A percentile compares a stretch with the other conserved stretches of the same genome.
Evolutionary conservation across 2,329 filamentous ascomycete species (phyloP).

Genomic region (Lachnellula cervina): DNA sequence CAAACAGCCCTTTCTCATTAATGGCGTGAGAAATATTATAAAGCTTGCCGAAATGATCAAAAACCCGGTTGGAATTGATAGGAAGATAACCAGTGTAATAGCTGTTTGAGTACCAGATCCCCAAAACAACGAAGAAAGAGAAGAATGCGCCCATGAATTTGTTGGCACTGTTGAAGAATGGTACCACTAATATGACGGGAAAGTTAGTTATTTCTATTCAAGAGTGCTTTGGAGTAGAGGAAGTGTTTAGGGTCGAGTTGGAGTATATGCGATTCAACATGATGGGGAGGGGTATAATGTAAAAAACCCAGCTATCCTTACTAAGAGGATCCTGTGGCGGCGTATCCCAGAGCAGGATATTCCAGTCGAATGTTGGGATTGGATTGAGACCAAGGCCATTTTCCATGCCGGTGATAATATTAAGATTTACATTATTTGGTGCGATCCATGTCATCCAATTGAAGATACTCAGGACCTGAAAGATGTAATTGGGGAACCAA

Average conservation of each 20-base stretch:
- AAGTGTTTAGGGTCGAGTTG: too few relatives aligned
- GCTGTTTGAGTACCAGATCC: constrained; percentile 58
- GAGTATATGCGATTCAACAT: too few relatives aligned
- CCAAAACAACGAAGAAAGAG: constrained; percentile 52
- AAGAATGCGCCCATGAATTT: constrained; percentile 62
- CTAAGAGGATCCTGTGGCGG: constrained; percentile 48
- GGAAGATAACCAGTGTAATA: constrained; percentile 63
- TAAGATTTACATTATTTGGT: constrained; percentile 37
- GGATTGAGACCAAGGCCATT: constrained; percentile 40
- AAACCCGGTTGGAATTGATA: constrained; percentile 66
- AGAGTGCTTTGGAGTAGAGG: too few relatives aligned
- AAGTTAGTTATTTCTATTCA: too few relatives aligned
- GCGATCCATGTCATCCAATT: constrained; percentile 52
- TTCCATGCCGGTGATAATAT: constrained; percentile 34
- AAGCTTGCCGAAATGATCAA: constrained; percentile 60
- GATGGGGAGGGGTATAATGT: too few relatives aligned
- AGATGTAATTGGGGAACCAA: constrained; percentile 48
- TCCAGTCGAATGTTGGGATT: constrained; percentile 42
- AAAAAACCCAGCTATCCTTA: too few relatives aligned
- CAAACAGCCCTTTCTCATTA: constrained; percentile 38
- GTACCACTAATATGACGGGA: constrained; percentile 43
- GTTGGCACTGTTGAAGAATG: constrained; percentile 69
- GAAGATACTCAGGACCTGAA: constrained; percentile 42
- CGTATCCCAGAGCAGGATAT: constrained; percentile 24
- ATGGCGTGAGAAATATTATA: constrained; percentile 65